A percentile compares a stretch with the other conserved stretches of the same genome.
Conservation (phyloP, 176 grass and related monocot genomes). For the Tuctoria greenei region DNA sequence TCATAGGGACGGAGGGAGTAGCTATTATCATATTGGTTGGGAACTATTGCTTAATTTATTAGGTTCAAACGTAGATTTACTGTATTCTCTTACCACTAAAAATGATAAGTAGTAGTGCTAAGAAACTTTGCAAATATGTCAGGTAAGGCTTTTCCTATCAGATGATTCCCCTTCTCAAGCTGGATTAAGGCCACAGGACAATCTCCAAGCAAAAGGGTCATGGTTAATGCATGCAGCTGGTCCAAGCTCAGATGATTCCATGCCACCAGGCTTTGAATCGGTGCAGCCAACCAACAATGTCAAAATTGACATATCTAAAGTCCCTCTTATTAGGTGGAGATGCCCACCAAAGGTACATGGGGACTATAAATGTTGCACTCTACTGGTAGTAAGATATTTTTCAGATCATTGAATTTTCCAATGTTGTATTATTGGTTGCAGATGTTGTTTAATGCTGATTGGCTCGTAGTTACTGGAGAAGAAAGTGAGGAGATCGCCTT, state of each 20-base stretch:
- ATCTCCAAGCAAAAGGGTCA: slow-evolving; percentile 96
- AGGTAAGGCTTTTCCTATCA: slow-evolving; percentile 90
- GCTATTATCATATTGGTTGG: neutral
- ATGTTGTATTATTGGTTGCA: slow-evolving; percentile 35
- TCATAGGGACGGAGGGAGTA: neutral
- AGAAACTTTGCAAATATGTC: slow-evolving; percentile 35
- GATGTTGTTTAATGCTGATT: slow-evolving; percentile 66
- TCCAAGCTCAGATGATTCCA: slow-evolving; percentile 69
- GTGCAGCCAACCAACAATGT: slow-evolving; percentile 47
- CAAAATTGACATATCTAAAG: slow-evolving; percentile 69
- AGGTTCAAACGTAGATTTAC: neutral
- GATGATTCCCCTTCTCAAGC: slow-evolving; percentile 87
- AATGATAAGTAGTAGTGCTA: slow-evolving; percentile 10
- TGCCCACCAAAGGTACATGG: slow-evolving; percentile 59
- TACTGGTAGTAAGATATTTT: slow-evolving; percentile 4
- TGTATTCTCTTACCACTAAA: neutral
- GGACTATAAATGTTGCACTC: neutral
- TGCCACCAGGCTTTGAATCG: slow-evolving; percentile 90
- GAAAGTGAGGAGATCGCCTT: slow-evolving; percentile 70
- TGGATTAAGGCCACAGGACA: slow-evolving; percentile 72
- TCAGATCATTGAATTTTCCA: neutral
- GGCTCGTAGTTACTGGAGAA: slow-evolving; percentile 75
- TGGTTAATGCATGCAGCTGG: slow-evolving; percentile 71
- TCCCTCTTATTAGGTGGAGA: slow-evolving; percentile 73
- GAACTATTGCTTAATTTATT: neutral